Base-by-base conservation (phyloP, 208 protist species). In the Kentomonas sorsogonicus region DNA sequence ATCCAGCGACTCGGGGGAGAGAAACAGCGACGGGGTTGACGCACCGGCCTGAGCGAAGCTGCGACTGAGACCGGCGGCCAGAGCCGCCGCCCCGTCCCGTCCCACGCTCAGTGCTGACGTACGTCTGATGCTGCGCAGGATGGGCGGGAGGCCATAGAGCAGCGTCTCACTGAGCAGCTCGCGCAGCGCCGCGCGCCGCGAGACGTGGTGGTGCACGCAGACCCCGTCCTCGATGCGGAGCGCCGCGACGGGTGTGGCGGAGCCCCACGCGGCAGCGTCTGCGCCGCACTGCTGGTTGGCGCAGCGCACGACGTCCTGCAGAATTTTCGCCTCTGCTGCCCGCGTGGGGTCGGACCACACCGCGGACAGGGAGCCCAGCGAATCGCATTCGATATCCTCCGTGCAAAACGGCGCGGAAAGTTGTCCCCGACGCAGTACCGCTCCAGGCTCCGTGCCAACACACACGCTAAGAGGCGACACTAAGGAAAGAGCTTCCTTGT, bases 131-230 rank as follows among this genome's bases (percentile, higher is more conserved):
- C 79, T 91, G 6, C 87, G 80, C 47, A 94, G 63, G 60, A 94
- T 89, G n/a, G 77, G 76, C 1, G 87, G 87, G n/a, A 94, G 65
- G 0, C 87, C 87, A 58, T 88, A 91, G 39, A 89, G 77, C 56
- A 86, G 72, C 2, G 72, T 75, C 43, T 74, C 74, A 16, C 46
- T 59, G 16, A 94, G 60, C 11, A 94, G 53, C 13, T 22, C 27
- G 1, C 64, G 48, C 54, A 91, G 43, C 0, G 65, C 60, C n/a
- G 56, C 51, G 31, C 54, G 53, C 2, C 87, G 79, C 3, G 63
- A 55, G 38, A 48, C 51, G 38, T 66, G 60, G 3, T 88, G 78
- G 41, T 83, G 31, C 40, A 85, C 70, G 50, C 91, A 94, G 11
- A 86, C 41, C 0, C 81, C 87, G 26, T 77, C 65, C 18, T 55